These are phyloP conservation scores for Salix brachista DNA, from an alignment of 345 rosid genomes.

Conservation along the genomic window DNA sequence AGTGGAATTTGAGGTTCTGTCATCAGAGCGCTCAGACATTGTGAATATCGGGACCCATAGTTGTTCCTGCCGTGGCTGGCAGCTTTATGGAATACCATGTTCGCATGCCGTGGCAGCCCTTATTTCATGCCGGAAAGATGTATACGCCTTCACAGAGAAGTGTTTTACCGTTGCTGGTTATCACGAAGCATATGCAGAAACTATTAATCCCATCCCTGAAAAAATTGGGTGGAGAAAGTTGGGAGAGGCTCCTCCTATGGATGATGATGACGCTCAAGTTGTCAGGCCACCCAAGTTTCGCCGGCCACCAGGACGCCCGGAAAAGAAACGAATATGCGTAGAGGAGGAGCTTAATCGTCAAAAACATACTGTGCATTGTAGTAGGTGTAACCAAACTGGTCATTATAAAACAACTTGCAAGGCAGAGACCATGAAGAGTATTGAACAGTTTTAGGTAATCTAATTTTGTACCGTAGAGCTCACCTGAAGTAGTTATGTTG, in stretches of 20 bases:
- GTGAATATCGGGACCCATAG: slow-evolving; percentile 40
- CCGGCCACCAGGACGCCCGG: slow-evolving; percentile 54
- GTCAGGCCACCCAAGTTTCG: slow-evolving; percentile 50
- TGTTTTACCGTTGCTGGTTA: slow-evolving; percentile 51
- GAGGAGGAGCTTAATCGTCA: slow-evolving; percentile 45
- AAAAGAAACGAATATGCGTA: slow-evolving; percentile 47
- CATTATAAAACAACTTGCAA: slow-evolving; percentile 63
- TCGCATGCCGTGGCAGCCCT: slow-evolving; percentile 58
- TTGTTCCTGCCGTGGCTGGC: slow-evolving; percentile 62
- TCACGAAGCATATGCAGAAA: slow-evolving; percentile 39
- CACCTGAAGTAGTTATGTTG: background rate
- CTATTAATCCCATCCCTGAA: slow-evolving; percentile 33
- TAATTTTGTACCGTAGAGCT: slow-evolving; percentile 7
- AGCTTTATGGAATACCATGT: slow-evolving; percentile 54
- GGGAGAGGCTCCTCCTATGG: slow-evolving; percentile 13
- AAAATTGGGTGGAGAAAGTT: slow-evolving; percentile 38
- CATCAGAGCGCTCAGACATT: slow-evolving; percentile 44
- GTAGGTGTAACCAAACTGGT: slow-evolving; percentile 50
- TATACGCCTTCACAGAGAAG: slow-evolving; percentile 38
- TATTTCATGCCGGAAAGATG: slow-evolving; percentile 39
- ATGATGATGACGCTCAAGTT: slow-evolving; percentile 25
- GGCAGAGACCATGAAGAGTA: slow-evolving; percentile 26
- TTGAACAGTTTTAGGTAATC: slow-evolving; percentile 36
- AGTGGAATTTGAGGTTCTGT: slow-evolving; percentile 56
- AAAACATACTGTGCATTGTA: slow-evolving; percentile 53